Conservation (phyloP, 768 basidiomycete species). For the Gymnopilus dilepis region DNA sequence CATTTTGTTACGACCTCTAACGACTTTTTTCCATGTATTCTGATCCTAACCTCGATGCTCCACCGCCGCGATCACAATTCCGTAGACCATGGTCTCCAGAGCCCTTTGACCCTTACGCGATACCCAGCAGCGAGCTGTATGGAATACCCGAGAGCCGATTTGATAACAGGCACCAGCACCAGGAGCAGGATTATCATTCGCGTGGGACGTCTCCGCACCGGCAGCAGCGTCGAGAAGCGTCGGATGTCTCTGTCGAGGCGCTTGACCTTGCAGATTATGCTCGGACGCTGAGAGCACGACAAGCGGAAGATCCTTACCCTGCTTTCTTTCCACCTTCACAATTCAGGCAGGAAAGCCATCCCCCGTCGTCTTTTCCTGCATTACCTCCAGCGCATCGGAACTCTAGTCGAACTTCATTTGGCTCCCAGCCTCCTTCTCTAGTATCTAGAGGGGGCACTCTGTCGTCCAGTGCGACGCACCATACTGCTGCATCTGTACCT, state of each 20-base stretch:
- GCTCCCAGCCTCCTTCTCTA: constrained; percentile 42
- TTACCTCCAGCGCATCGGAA: constrained; percentile 23
- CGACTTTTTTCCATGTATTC: constrained; percentile 44
- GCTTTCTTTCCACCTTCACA: constrained; percentile 31
- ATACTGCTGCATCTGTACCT: constrained; percentile 25
- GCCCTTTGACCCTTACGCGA: constrained; percentile 49
- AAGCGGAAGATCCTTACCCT: constrained; percentile 40
- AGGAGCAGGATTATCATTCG: constrained; percentile 21
- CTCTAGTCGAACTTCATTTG: constrained; percentile 29
- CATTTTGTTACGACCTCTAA: constrained; percentile 18
- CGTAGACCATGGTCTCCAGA: constrained; percentile 74
- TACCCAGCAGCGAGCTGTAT: constrained; percentile 22
- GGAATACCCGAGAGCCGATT: constrained; percentile 21
- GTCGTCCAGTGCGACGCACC: constrained; percentile 40
- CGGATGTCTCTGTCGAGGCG: constrained; percentile 72
- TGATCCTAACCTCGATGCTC: constrained; percentile 50
- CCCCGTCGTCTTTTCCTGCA: constrained; percentile 34
- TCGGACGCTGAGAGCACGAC: constrained; percentile 47
- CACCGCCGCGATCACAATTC: constrained; percentile 56
- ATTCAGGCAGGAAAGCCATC: constrained; percentile 29
- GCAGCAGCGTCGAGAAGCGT: constrained; percentile 51
- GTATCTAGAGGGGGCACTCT: constrained; percentile 49
- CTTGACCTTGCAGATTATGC: constrained; percentile 78
- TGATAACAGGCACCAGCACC: constrained; percentile 12
- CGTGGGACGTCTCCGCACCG: constrained; percentile 24